Conservation (phyloP, 257 asterid genomes). For the Jacaranda copaia region DNA sequence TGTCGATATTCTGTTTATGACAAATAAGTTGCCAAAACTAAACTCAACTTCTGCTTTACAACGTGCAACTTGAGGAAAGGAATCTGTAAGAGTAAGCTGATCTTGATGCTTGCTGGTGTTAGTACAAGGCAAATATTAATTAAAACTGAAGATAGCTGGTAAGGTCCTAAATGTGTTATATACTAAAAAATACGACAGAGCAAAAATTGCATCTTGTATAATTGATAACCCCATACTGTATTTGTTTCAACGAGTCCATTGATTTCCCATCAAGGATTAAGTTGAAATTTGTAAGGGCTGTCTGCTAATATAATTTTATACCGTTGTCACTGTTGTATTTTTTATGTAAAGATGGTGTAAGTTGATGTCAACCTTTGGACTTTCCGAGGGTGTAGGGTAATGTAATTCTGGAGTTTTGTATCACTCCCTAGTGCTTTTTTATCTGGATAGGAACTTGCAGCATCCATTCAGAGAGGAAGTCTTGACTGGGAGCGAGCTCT, state of each 20-base stretch:
- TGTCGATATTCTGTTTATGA: neutral
- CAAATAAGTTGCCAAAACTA: neutral
- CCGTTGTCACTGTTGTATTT: neutral
- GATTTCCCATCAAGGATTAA: neutral
- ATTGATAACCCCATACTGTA: neutral
- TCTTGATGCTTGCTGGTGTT: neutral
- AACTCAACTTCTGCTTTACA: constrained; percentile 2
- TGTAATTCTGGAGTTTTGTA: neutral
- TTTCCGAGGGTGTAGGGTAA: constrained; percentile 1
- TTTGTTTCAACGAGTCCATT: neutral
- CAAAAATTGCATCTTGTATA: neutral
- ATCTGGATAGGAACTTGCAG: constrained; percentile 83
- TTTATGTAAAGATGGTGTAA: neutral
- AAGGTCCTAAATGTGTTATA: constrained; percentile 7
- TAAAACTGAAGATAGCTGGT: neutral
- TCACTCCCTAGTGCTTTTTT: constrained; percentile 22
- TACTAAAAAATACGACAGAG: neutral
- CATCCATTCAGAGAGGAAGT: constrained; percentile 92
- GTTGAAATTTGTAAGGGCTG: neutral
- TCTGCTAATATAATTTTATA: neutral
- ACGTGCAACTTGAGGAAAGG: neutral
- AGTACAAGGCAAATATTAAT: neutral
- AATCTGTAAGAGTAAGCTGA: neutral
- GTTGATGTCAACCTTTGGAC: constrained; percentile 1
- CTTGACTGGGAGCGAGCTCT: constrained; percentile 99